A percentile compares a stretch with the other conserved stretches of the same genome.
phyloP scores from a whole-genome alignment of 768 basidiomycete genomes.

The Auriscalpium vulgare region DNA sequence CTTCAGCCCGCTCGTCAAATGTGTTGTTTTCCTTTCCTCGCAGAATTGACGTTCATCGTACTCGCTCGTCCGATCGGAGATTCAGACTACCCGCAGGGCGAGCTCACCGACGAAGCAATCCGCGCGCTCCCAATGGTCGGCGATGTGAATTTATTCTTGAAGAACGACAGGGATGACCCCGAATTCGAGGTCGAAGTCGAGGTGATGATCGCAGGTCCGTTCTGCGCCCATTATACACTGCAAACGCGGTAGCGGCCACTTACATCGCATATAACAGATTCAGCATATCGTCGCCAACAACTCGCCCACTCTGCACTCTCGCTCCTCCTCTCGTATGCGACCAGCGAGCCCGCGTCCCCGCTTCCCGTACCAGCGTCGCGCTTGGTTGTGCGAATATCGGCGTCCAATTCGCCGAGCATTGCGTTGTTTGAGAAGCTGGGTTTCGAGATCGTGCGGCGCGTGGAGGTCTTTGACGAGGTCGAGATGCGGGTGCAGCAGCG shows the following conservation, averaged over 20 bases:
- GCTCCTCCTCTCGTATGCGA: slow-evolving; percentile 63
- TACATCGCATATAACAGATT: slow-evolving; percentile 34
- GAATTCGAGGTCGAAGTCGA: slow-evolving; percentile 74
- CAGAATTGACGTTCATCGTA: slow-evolving; percentile 87
- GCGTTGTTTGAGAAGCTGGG: slow-evolving; percentile 69
- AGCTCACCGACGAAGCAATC: slow-evolving; percentile 12
- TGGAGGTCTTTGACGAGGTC: slow-evolving; percentile 74
- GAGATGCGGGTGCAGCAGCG: slow-evolving; percentile 51
- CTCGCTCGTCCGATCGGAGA: slow-evolving; percentile 37
- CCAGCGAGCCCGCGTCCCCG: slow-evolving; percentile 24
- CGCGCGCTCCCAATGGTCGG: slow-evolving; percentile 66
- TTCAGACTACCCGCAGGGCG: not conserved
- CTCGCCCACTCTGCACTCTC: slow-evolving; percentile 53
- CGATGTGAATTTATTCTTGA: slow-evolving; percentile 88
- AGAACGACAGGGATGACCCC: slow-evolving; percentile 31
- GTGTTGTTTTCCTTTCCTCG: not conserved
- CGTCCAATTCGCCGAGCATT: slow-evolving; percentile 62
- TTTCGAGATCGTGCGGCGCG: slow-evolving; percentile 57
- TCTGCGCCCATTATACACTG: not conserved
- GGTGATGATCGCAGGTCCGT: slow-evolving; percentile 84
- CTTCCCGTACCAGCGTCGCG: slow-evolving; percentile 36
- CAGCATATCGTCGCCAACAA: slow-evolving; percentile 60
- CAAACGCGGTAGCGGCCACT: not conserved
- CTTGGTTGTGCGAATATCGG: slow-evolving; percentile 66
- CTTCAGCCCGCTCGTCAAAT: not conserved